These are phyloP conservation scores for Magnolia changhungtana DNA, from an alignment of 164 flowering plant species.

Conservation along the genomic window DNA sequence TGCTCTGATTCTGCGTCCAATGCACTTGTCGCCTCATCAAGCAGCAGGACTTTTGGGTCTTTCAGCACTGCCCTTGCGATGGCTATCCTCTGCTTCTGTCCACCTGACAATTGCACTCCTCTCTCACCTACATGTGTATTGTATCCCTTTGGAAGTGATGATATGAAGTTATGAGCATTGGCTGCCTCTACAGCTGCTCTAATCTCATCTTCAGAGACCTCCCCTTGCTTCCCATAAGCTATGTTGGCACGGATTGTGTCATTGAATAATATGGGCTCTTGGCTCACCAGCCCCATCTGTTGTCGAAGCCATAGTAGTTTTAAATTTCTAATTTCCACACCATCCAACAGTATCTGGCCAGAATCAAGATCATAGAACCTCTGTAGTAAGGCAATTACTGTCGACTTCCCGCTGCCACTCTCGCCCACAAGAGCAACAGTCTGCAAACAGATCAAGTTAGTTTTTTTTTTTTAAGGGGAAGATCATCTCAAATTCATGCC, in stretches of 20 bases:
- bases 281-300: slow-evolving; percentile 75
- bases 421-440: slow-evolving; percentile 27
- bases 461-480: neutral
- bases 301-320: slow-evolving; percentile 61
- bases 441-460: slow-evolving; percentile 8
- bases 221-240: slow-evolving; percentile 28
- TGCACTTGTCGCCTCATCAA: slow-evolving; percentile 29
- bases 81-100: slow-evolving; percentile 28
- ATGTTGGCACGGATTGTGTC: slow-evolving; percentile 26
- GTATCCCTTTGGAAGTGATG: slow-evolving; percentile 23
- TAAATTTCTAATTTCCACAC: slow-evolving; percentile 42
- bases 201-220: slow-evolving; percentile 24
- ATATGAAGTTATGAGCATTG: slow-evolving; percentile 26
- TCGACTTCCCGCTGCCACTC: slow-evolving; percentile 31
- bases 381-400: slow-evolving; percentile 53
- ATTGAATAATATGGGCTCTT: slow-evolving; percentile 43
- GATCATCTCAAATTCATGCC: neutral
- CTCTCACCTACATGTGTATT: slow-evolving; percentile 23
- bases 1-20: slow-evolving; percentile 24
- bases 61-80: slow-evolving; percentile 24
- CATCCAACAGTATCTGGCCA: slow-evolving; percentile 50
- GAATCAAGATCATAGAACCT: slow-evolving; percentile 51
- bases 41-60: slow-evolving; percentile 16
- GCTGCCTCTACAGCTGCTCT: slow-evolving; percentile 21
- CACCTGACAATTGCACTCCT: slow-evolving; percentile 25